Base-by-base conservation (phyloP, 2,329 filamentous ascomycete species). In the Aphanoascus verrucosus region DNA sequence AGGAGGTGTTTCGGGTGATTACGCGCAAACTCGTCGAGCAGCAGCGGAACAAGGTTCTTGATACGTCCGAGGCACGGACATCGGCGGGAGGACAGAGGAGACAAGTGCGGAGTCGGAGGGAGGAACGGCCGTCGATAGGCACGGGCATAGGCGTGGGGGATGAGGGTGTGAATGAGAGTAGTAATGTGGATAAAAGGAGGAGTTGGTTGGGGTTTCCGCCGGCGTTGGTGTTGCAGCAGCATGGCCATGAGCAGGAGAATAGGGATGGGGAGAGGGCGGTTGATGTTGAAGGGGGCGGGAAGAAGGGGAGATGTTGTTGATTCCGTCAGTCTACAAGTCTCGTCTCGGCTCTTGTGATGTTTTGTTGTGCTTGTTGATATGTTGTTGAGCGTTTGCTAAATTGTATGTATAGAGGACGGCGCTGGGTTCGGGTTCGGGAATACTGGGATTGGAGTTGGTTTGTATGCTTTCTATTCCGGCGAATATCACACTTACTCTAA, bases 1-100 rank as follows among this genome's bases (percentile, higher is more conserved):
- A 97, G 62, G 93, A 97, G 70, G 89, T 98, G 0, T 97, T 97
- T 63, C 80, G 91, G 1, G 88, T 94, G 23, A 85, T 89, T 44
- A 93, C 90, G 7, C 77, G 94, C 63, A 94, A 94, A 71, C 71
- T 85, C 15, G 82, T 84, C 4, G 91, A 96, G 72, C 80, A 91
- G 64, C 73, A 77, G 55, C 74, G 84, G 42, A 75, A 75, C 54
- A 75, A 74, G 44, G 65, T 77, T 12, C n/a, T n/a, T n/a, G n/a
- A n/a, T n/a, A n/a, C n/a, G n/a, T n/a, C n/a, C n/a, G 77, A 79
- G 56, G 71, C 74, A 12, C 77, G 78, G 50, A 65, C 73, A 15
- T 58, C 71, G 47, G n/a, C n/a, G n/a, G n/a, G n/a, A n/a, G n/a
- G n/a, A n/a, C 69, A 74, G 51, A 70, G 74, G 41, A 69, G 71